Percentiles rank a stretch among this genome's conserved stretches.
These are phyloP conservation scores for Mortierella sp. DNA, from an alignment of 371 early-diverging fungal genomes.

Conservation along the genomic window DNA sequence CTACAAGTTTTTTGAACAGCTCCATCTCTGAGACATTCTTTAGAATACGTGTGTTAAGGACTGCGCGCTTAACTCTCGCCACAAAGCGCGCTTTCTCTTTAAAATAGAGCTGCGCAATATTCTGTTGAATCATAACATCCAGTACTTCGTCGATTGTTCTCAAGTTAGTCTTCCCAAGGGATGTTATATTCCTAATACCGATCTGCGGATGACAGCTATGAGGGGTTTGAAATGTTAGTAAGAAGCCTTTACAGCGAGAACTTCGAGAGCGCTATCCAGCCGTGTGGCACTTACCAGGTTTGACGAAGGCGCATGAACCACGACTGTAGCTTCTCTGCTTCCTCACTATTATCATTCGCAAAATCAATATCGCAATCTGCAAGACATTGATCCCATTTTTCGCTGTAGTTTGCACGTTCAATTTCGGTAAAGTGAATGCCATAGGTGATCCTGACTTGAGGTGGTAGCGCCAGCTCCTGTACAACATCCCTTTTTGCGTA, in stretches of 20 bases:
- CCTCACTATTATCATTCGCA: slow-evolving; percentile 11
- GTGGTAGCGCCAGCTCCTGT: slow-evolving; percentile 69
- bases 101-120: slow-evolving; percentile 24
- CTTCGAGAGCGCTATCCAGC: background rate
- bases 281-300: slow-evolving; percentile 36
- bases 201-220: slow-evolving; percentile 69
- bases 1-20: slow-evolving; percentile 13
- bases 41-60: slow-evolving; percentile 28
- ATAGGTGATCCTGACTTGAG: slow-evolving; percentile 63
- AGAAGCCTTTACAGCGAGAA: background rate
- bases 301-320: slow-evolving; percentile 49
- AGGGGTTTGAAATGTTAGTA: background rate
- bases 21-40: slow-evolving; percentile 13
- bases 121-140: slow-evolving; percentile 61
- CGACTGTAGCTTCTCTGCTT: slow-evolving; percentile 27
- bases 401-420: slow-evolving; percentile 74
- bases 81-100: slow-evolving; percentile 21
- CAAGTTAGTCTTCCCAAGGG: slow-evolving; percentile 56
- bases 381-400: slow-evolving; percentile 63
- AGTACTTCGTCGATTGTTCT: slow-evolving; percentile 60
- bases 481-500: slow-evolving; percentile 66
- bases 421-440: slow-evolving; percentile 67
- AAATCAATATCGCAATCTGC: slow-evolving; percentile 25
- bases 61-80: slow-evolving; percentile 32
- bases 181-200: slow-evolving; percentile 58